Evolutionary conservation across 371 early-diverging fungal species (phyloP).

Genomic region (Edhazardia aedis): DNA sequence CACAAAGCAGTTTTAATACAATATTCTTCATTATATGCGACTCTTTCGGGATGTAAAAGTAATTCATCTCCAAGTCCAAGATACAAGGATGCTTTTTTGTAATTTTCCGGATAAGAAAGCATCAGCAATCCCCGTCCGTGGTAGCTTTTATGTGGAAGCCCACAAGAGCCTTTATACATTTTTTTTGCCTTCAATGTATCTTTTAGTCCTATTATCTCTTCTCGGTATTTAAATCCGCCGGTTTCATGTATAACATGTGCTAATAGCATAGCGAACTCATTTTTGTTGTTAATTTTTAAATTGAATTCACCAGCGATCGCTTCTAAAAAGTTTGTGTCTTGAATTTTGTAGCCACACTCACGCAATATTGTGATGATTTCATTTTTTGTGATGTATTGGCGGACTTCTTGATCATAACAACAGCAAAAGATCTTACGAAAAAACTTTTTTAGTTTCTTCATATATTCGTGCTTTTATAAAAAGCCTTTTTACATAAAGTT

Average conservation of each 20-base stretch:
- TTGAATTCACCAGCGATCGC: too few species aligned
- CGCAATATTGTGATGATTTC: too few species aligned
- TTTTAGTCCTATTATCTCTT: constrained; percentile 38
- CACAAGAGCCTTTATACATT: constrained; percentile 29
- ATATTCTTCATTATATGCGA: too few species aligned
- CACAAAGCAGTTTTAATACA: too few species aligned
- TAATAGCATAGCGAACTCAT: constrained; percentile 41
- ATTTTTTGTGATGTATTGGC: too few species aligned
- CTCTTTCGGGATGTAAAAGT: constrained; percentile 38
- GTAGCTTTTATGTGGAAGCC: constrained; percentile 42
- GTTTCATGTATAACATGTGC: constrained; percentile 45
- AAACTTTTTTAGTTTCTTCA: too few species aligned
- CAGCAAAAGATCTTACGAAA: too few species aligned
- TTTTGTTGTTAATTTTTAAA: constrained; percentile 18
- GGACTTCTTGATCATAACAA: too few species aligned
- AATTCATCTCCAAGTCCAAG: constrained; percentile 33
- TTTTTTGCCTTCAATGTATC: background rate
- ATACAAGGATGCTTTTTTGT: constrained; percentile 32
- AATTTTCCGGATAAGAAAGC: constrained; percentile 44
- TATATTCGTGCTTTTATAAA: too few species aligned
- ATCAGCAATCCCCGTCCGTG: constrained; percentile 47
- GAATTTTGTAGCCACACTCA: too few species aligned
- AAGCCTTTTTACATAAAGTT: too few species aligned
- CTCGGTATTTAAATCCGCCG: constrained; percentile 34
- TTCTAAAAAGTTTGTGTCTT: too few species aligned